Evolutionary conservation across 805 yeast genomes (phyloP), one percentile per base, ranked within the genome.

Genomic region (Yarrowia divulgata): DNA sequence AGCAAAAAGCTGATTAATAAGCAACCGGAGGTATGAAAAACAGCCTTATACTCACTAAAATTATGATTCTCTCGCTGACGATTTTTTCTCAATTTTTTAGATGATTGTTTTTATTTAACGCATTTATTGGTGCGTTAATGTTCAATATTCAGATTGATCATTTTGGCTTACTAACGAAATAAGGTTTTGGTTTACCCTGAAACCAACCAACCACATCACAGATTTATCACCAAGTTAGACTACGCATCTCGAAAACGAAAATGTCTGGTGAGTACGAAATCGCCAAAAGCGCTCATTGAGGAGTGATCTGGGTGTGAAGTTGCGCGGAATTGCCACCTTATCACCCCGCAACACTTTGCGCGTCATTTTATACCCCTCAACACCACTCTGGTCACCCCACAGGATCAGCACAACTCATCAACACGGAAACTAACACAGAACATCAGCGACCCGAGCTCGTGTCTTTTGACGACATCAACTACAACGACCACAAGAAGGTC

Each of bases 381-480:
- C 40, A 14, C 10, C 37, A 34, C 37, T 9, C 29, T 23, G 29
- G 29, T 23, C 29, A 23, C 29, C 29, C 29, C 29, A 23, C 29
- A 23, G 29, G 29, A 23, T 23, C 29, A 23, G 29, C n/a, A 42
- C 19, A 16, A 42, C n/a, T 6, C 19, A 8, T n/a, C 19, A n/a
- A 18, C 48, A 18, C 32, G n/a, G 13, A 3, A 7, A 37, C 68
- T 63, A 63, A 71, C 63, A 46, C 72, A 34, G 72, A 67, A 57
- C 81, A 78, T 72, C 72, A 71, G 67, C 77, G 81, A 64, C 88
- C 91, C 54, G 91, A 88, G 74, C 83, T 85, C 74, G 94, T 90
- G 69, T 90, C 96, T 52, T 91, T 90, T 76, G 96, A 91, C 79
- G 90, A 88, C 72, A 90, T 91, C 72, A 90, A 90, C 81, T 91